A percentile compares a stretch with the other conserved stretches of the same genome.
These are phyloP conservation scores for Microcera coccophila DNA, from an alignment of 2,329 filamentous ascomycete genomes.

Conservation along the genomic window DNA sequence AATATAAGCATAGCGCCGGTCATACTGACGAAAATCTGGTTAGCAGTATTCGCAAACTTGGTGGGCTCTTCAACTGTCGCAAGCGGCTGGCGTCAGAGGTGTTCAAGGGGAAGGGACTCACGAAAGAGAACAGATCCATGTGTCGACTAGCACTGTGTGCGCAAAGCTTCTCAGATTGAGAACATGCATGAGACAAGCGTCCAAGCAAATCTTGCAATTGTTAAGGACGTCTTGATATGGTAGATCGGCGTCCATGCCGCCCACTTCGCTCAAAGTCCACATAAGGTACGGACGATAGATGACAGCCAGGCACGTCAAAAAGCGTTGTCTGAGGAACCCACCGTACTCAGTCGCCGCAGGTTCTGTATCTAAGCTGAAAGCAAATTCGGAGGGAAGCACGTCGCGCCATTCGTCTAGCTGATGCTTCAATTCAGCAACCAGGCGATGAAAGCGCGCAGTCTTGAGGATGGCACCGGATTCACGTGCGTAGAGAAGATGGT, in stretches of 20 bases:
- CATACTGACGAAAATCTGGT: constrained; percentile 35
- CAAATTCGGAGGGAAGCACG: constrained; percentile 41
- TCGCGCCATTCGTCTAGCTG: constrained; percentile 49
- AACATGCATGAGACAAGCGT: constrained; percentile 47
- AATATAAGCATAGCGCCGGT: constrained; percentile 47
- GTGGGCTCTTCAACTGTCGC: not conserved
- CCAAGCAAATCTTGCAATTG: constrained; percentile 43
- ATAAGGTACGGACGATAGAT: constrained; percentile 51
- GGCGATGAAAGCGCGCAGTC: constrained; percentile 42
- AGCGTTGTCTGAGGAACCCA: constrained; percentile 48
- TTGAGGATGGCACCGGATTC: constrained; percentile 44
- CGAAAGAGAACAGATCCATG: constrained; percentile 53
- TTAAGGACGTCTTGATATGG: constrained; percentile 34
- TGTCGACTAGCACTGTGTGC: constrained; percentile 50
- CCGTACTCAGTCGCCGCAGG: constrained; percentile 39
- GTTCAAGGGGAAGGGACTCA: constrained; percentile 27
- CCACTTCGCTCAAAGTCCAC: constrained; percentile 42
- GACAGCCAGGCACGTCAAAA: constrained; percentile 49
- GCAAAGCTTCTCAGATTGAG: constrained; percentile 45
- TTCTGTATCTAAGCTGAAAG: constrained; percentile 35
- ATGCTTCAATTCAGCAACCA: constrained; percentile 46
- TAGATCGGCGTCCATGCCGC: constrained; percentile 22
- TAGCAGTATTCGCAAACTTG: no score
- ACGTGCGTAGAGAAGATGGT: constrained; percentile 47
- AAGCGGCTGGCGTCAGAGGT: constrained; percentile 2